Percentiles rank a stretch among this genome's conserved stretches.
These are phyloP conservation scores for Testicularia cyperi DNA, from an alignment of 1,284 basidiomycete species.

Conservation along the genomic window DNA sequence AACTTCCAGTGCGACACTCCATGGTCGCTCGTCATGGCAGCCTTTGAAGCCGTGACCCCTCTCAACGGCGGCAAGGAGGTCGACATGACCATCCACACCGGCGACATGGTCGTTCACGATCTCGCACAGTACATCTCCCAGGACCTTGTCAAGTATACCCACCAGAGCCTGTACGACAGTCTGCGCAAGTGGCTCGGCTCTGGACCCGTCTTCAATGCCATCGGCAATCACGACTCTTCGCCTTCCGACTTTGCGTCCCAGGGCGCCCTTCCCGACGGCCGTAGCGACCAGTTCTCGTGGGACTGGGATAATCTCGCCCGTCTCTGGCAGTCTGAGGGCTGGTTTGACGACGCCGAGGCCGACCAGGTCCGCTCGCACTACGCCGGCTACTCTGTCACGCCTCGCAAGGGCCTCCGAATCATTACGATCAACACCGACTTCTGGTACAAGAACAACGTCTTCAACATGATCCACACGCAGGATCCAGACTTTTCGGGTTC, in stretches of 20 bases:
- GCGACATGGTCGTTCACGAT: slow-evolving; percentile 69
- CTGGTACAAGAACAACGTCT: slow-evolving; percentile 64
- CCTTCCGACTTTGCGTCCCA: slow-evolving; percentile 49
- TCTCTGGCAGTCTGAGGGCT: slow-evolving; percentile 64
- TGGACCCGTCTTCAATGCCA: slow-evolving; percentile 53
- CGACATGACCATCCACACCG: slow-evolving; percentile 72
- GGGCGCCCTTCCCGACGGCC: slow-evolving; percentile 42
- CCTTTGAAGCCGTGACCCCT: slow-evolving; percentile 70
- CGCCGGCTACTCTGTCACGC: slow-evolving; percentile 72
- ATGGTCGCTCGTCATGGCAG: slow-evolving; percentile 68
- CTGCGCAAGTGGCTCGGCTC: slow-evolving; percentile 41
- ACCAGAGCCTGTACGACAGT: slow-evolving; percentile 53
- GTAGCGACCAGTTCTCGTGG: slow-evolving; percentile 50
- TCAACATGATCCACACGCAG: slow-evolving; percentile 76
- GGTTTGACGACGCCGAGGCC: slow-evolving; percentile 69
- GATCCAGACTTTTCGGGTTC: slow-evolving; percentile 73
- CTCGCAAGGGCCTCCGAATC: slow-evolving; percentile 70
- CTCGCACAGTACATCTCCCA: slow-evolving; percentile 48
- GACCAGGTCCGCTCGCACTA: slow-evolving; percentile 71
- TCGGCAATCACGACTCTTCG: slow-evolving; percentile 58
- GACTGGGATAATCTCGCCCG: slow-evolving; percentile 55
- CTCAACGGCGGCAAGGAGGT: slow-evolving; percentile 69
- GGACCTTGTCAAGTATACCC: slow-evolving; percentile 54
- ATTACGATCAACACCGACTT: slow-evolving; percentile 75
- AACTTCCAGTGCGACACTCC: slow-evolving; percentile 69